Evolutionary conservation across 176 grass and related monocot species (phyloP), one percentile per base, ranked within the genome.

Genomic region (Eleusine indica): DNA sequence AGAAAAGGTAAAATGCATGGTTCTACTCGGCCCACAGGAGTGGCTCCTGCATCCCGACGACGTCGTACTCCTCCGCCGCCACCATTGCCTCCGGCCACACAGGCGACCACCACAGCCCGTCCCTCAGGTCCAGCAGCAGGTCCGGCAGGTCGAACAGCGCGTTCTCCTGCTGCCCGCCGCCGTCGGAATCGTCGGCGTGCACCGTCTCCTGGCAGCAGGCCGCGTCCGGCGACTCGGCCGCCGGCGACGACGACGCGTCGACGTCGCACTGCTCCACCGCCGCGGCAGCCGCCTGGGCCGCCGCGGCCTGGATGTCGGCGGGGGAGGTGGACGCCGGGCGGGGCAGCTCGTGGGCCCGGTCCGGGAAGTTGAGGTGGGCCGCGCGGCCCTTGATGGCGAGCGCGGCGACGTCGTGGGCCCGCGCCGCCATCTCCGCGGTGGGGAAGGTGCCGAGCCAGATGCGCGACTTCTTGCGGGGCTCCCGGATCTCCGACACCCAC

Each of bases 391-490:
- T 97, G 90, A 97, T 94, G 52, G 95, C 88, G 1, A 92, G 88
- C 63, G 92, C 95, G 17, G 95, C 95, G n/a, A 92, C 92, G 68
- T 97, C 95, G 72, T 97, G 95, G 15, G 95, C 95, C 17, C 95
- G 90, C 74, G 95, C 95, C 7, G 92, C 95, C 95, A 97, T 97
- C 89, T 94, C 92, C 3, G 95, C 81, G 7, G 86, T 85, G 14
- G 92, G 90, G 88, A 92, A 97, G 37, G 95, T 97, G 41, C 95
- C 95, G 14, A 97, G 95, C 95, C 95, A 97, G 85, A 97, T 97
- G 76, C 95, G 83, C 3, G 95, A 97, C 83, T 97, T 97, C 86
- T 97, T 97, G 30, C 88, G 77, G 22, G 95, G 95, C 84, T 97
- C 95, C 4, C 95, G 86, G 75, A 97, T 97, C 91, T 97, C 95